Conservation (phyloP, 2,329 filamentous ascomycete genomes). For the Metarhizium album region DNA sequence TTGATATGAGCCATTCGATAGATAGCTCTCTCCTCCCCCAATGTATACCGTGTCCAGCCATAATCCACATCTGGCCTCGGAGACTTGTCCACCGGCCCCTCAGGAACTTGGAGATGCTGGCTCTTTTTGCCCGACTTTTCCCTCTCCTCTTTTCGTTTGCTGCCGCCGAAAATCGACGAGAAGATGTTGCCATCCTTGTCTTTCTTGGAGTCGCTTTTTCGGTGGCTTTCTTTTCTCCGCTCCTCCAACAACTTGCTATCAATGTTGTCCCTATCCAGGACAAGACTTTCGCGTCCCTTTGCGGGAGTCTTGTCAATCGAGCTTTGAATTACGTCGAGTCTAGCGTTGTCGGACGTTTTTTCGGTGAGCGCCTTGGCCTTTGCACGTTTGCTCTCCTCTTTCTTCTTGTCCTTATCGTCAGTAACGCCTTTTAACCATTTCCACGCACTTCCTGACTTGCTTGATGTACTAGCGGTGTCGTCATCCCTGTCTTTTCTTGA, state of each 20-base stretch:
- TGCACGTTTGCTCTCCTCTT: constrained; percentile 54
- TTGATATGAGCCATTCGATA: constrained; percentile 99
- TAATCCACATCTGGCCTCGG: constrained; percentile 86
- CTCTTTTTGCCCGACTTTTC: constrained; percentile 65
- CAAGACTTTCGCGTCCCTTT: constrained; percentile 69
- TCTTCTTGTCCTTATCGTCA: constrained; percentile 52
- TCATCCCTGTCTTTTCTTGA: constrained; percentile 63
- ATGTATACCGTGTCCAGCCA: constrained; percentile 89
- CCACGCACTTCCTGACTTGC: constrained; percentile 59
- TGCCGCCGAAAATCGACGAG: constrained; percentile 81
- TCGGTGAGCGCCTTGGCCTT: constrained; percentile 50
- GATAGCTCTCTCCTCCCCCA: constrained; percentile 90
- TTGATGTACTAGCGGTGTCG: constrained; percentile 45
- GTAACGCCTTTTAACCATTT: constrained; percentile 75
- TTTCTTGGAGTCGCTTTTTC: constrained; percentile 72
- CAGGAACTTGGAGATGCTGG: constrained; percentile 64
- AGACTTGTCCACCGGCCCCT: constrained; percentile 61
- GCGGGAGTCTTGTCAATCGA: constrained; percentile 63
- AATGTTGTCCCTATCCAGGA: constrained; percentile 67
- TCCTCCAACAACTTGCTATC: constrained; percentile 69
- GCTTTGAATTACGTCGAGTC: constrained; percentile 76
- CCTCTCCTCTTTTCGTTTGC: constrained; percentile 76
- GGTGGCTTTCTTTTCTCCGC: constrained; percentile 66
- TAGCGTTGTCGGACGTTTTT: constrained; percentile 63
- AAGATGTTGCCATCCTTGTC: constrained; percentile 93